Base-by-base conservation (phyloP, 108 stramenopile species). In the Poteriospumella lacustris region DNA sequence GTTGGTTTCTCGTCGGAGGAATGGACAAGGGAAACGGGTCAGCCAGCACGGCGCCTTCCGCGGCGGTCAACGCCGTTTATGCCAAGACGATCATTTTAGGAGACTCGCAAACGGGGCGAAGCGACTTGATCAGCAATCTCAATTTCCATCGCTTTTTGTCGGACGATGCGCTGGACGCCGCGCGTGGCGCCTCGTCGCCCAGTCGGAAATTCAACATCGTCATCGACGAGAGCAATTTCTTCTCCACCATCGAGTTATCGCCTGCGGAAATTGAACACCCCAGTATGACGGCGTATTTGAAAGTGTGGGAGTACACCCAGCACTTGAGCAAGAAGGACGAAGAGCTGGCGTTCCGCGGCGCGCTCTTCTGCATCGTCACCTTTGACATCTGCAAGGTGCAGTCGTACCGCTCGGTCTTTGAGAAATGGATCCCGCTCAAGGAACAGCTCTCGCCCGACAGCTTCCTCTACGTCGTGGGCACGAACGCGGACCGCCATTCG, bases 381-480 rank as follows among this genome's bases (percentile, higher is more conserved):
- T 41, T 67, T 33, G 31, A 67, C 19, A 67, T 67, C 19, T 40
- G 64, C 19, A 19, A 38, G 9, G 12, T 15, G 40, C 12, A 67
- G 9, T 15, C 19, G 15, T 38, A 12, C 40, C 36, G 40, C 40
- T 67, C 64, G 36, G 64, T 41, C 9, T 67, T 67, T 67, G 40
- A 67, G 19, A 67, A 67, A 33, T 67, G 64, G 64, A 67, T 67
- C 19, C 39, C 64, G 9, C 15, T 67, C 12, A 67, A 67, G 40
- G 64, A 67, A 67, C 9, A 9, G 15, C 31, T 40, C 15, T 40
- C 40, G 64, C 64, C 64, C 36, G 64, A 67, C 36, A 67, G 64
- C 64, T 67, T 67, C 64, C 64, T 67, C 40, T 31, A 15, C 31
- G 64, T 67, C 64, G 15, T 67, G 15, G 64, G 64, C 64, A 67